Conservation (phyloP, 352 stramenopile species). For the Phytophthora melonis region DNA sequence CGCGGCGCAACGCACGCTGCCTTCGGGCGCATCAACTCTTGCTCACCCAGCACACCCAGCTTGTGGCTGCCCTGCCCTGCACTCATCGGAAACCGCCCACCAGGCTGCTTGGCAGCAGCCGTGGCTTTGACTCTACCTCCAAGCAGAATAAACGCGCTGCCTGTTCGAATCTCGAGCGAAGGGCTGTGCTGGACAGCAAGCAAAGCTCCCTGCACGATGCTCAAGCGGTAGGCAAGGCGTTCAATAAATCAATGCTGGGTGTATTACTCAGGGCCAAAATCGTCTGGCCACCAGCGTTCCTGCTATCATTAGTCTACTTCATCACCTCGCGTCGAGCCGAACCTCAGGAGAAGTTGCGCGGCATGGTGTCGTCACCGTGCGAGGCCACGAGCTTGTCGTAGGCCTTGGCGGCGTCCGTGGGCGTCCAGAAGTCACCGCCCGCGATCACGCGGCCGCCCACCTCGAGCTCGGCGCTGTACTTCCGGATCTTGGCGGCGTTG, state of each 20-base stretch:
- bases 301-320: not conserved
- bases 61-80: no score
- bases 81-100: no score
- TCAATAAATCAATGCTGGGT: conserved; percentile 9
- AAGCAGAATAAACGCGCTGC: not conserved
- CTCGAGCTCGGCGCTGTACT: conserved; percentile 68
- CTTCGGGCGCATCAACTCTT: no score
- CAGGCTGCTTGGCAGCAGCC: not conserved
- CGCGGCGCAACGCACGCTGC: no score
- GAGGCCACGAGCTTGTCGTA: conserved; percentile 77
- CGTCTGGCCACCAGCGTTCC: not conserved
- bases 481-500: conserved; percentile 71
- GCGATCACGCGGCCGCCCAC: conserved; percentile 66
- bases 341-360: conserved; percentile 55
- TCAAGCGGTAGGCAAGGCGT: not conserved
- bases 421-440: conserved; percentile 77
- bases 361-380: conserved; percentile 67
- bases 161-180: not conserved
- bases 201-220: not conserved
- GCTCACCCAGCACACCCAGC: no score
- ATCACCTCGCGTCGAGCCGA: not conserved
- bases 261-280: not conserved
- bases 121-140: not conserved
- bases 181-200: not conserved
- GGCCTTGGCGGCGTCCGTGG: conserved; percentile 68